Base-by-base conservation (phyloP, 2,329 filamentous ascomycete genomes). In the Colletotrichum orchidophilum region DNA sequence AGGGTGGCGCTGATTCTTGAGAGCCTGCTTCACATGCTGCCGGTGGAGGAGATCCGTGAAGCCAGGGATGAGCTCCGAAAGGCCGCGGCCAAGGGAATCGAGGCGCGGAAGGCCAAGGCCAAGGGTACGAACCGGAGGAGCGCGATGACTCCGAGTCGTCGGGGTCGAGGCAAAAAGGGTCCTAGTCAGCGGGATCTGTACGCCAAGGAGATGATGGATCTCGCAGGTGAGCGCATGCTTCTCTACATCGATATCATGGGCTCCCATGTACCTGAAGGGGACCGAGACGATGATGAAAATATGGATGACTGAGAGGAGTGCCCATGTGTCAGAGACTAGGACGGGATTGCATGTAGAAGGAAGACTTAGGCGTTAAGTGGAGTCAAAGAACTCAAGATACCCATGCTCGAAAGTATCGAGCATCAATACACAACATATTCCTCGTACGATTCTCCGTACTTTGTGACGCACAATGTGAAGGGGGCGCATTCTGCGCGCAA, bases 1-100 rank as follows among this genome's bases (percentile, higher is more conserved):
- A 93, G 93, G 78, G 85, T 95, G 46, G 91, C 91, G 2, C 80
- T 95, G 11, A 79, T 93, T 33, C 82, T 94, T 0, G 94, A 96
- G 80, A 85, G 85, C 2, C 80, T 94, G 60, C 76, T 94, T 33
- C 85, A 90, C 55, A 81, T 91, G 7, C 79, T 88, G 3, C 87
- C 84, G 80, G 66, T 69, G 3, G 76, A 78, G 29, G 80, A 80
- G 13, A 74, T 76, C 24, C 73, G 83, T 13, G 68, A 71, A 1
- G 84, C 85, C 73, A 80, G 80, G 33, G 71, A 77, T 0, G 73
- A 73, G 4, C 77, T 90, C 18, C 77, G 77, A 18, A 72, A 73
- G 6, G 85, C 85, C 0, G 83, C 85, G 13, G 80, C 81, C 68
- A 81, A 76, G 63, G 88, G 88, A 2, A 83, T 90, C 27, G 76